Evolutionary conservation across 768 basidiomycete genomes (phyloP), one percentile per base, ranked within the genome.

Genomic region (Collybia sordida): DNA sequence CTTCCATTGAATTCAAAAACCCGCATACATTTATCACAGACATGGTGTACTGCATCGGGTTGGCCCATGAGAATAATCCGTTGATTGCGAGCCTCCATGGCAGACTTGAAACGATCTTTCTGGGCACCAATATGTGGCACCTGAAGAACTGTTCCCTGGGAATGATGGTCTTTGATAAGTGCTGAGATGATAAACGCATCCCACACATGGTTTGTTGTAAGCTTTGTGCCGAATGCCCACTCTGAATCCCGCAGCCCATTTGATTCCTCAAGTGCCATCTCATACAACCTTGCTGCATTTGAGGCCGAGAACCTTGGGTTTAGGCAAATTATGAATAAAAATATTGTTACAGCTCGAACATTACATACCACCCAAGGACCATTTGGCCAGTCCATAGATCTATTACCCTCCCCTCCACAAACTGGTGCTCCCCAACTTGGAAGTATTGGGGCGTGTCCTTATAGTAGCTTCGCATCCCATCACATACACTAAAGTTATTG

Each of bases 141-240:
- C 6, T 41, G 25, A 0, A 71, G 57, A 7, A 41, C 19, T 4
- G 21, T 21, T 4, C 38, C 40, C 0, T 48, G 53, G 0, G 36
- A 42, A 1, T 53, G 4, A 18, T 50, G 28, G 42, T 67, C 60
- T 6, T 68, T 54, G 8, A 71, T 59, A 1, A 68, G 56, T 1
- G 62, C 50, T 8, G 56, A 17, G 4, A 63, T 55, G 14, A 65
- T 42, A 41, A 68, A 71, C 0, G 54, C 59, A 53, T 66, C 62
- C 62, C 66, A 70, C 14, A 70, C 59, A 34, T 70, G 63, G 9
- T 66, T 56, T 2, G 58, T 57, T 0, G 58, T 52, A 1, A 65
- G 52, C 31, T 43, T 54, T 14, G 45, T 37, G 1, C 51, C 52
- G 38, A 69, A 59, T 24, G 57, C 44, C 64, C 63, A 69, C 3